phyloP scores from a whole-genome alignment of 495 filamentous ascomycete genomes.

The Penicillium pancosmium region DNA sequence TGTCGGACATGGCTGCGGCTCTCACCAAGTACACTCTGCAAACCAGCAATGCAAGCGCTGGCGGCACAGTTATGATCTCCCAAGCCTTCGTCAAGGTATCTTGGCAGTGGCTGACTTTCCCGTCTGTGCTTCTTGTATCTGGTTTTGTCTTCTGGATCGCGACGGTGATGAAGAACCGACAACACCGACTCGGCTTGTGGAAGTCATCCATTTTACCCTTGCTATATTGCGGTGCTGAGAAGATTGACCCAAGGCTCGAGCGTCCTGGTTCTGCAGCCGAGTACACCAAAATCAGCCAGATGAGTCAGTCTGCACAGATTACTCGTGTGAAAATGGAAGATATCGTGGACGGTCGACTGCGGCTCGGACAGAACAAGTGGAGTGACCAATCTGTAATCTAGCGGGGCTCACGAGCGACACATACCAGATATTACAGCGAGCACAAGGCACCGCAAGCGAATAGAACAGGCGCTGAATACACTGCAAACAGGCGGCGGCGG shows the following conservation, averaged over 20 bases:
- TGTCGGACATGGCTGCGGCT: conserved; percentile 8
- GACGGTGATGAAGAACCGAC: conserved; percentile 7
- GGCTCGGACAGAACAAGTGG: not conserved
- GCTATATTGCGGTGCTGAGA: conserved; percentile 8
- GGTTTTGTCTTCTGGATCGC: conserved; percentile 17
- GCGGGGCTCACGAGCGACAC: too few relatives aligned
- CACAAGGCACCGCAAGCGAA: too few relatives aligned
- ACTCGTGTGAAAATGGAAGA: conserved; percentile 2
- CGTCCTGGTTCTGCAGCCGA: not conserved
- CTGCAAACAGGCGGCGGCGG: too few relatives aligned
- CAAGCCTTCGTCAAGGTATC: conserved; percentile 17
- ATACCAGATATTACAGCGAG: too few relatives aligned
- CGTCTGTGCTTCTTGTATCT: conserved; percentile 14
- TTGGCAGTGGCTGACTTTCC: conserved; percentile 27
- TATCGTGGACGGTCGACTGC: conserved; percentile 1
- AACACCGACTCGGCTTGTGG: conserved; percentile 9
- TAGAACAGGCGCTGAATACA: too few relatives aligned
- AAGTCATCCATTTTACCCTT: conserved; percentile 16
- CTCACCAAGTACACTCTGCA: conserved; percentile 6
- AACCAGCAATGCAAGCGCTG: not conserved
- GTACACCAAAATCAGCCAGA: not conserved
- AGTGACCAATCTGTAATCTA: too few relatives aligned
- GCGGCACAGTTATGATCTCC: conserved; percentile 1
- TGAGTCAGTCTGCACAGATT: not conserved
- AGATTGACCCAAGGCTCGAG: not conserved